phyloP scores from a whole-genome alignment of 352 stramenopile species.

The Globisporangium rhizosaccharum region DNA sequence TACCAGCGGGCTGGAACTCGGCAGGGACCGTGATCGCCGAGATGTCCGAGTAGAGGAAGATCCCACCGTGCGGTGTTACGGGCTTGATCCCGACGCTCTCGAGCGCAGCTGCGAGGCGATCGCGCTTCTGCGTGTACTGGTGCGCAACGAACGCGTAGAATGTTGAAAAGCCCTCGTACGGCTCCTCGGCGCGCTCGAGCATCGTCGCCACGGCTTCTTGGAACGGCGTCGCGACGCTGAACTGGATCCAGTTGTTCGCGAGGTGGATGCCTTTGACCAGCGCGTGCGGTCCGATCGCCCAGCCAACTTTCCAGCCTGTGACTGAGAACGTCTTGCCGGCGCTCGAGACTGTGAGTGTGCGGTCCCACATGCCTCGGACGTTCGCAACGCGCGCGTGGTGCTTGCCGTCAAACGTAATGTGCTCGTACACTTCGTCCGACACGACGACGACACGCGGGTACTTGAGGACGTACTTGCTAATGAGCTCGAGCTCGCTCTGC shows the following conservation, averaged over 20 bases:
- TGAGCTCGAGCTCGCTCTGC: conserved; percentile 87
- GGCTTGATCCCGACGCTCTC: conserved; percentile 54
- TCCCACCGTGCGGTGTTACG: conserved; percentile 57
- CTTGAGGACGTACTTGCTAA: conserved; percentile 84
- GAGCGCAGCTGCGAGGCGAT: conserved; percentile 48
- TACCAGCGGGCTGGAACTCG: conserved; percentile 36
- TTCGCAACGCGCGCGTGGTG: conserved; percentile 66
- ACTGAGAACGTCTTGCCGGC: conserved; percentile 91
- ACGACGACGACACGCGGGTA: conserved; percentile 91
- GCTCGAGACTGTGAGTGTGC: conserved; percentile 88
- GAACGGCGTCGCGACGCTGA: conserved; percentile 82
- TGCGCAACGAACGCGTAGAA: conserved; percentile 82
- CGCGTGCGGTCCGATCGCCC: conserved; percentile 81
- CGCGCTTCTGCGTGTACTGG: conserved; percentile 70
- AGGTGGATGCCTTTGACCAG: conserved; percentile 72
- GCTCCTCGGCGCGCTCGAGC: conserved; percentile 56
- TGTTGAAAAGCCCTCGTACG: conserved; percentile 62
- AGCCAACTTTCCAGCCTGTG: conserved; percentile 92
- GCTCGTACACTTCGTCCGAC: conserved; percentile 98
- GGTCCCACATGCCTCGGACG: conserved; percentile 80
- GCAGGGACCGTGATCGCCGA: conserved; percentile 52
- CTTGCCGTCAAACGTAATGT: conserved; percentile 89
- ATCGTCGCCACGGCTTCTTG: conserved; percentile 82
- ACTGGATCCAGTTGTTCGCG: conserved; percentile 86
- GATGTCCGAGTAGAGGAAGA: conserved; percentile 82